Base-by-base conservation (phyloP, 2,329 filamentous ascomycete genomes). In the Aaosphaeria arxii region DNA sequence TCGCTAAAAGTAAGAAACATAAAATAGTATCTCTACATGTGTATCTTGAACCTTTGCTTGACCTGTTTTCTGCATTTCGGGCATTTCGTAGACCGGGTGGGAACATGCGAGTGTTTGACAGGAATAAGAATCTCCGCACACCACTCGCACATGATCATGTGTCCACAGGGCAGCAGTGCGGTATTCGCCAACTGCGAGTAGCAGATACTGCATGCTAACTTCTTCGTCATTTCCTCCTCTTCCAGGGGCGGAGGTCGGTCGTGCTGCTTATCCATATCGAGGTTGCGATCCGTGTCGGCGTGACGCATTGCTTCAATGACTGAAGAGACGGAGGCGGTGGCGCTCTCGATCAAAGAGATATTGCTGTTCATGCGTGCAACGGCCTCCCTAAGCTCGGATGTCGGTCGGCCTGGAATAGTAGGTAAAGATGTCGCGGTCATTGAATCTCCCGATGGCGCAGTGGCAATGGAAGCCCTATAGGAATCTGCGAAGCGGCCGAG, bases 61-160 rank as follows among this genome's bases (percentile, higher is more conserved):
- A 77, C 70, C 39, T 57, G 56, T 61, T 74, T 75, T 51, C 75
- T 60, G 52, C 75, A 78, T 48, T 75, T 71, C 2, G 75, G 75
- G 59, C 75, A 78, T 39, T 68, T 71, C 4, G 65, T 67, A 11
- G 52, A 54, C 11, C 67, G 59, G n/a, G 56, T 44, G 13, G 74
- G 74, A 31, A 72, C 59, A 56, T 75, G 72, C 30, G 65, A 57
- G 47, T 70, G 62, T 57, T 69, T 69, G 1, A 72, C 66, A 3
- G 77, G 77, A 32, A 77, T 70, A 40, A 76, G 71, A 43, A 77
- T 71, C 43, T 78, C 75, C 3, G 76, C 77, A 53, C 79, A 82
- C 77, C 77, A 82, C 36, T 71, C 65, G 56, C 79, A 82, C 70
- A 82, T 76, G 32, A 77, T 71, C 51, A 80, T 70, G 58, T 82